Conservation (phyloP, 768 basidiomycete genomes). For the Leccinum truebloodii region DNA sequence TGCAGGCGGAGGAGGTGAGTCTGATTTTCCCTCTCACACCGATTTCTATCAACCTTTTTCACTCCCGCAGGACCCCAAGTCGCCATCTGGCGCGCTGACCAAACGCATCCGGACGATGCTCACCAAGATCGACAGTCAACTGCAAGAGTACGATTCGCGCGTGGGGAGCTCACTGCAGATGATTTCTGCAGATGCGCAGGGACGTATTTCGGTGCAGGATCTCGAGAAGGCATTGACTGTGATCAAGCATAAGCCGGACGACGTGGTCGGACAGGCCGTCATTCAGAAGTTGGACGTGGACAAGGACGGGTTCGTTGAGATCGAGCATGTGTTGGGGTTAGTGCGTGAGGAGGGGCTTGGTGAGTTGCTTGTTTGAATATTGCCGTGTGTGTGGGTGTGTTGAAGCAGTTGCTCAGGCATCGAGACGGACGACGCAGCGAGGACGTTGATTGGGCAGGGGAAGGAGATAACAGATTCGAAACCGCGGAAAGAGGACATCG, state of each 20-base stretch:
- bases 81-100: conserved; percentile 83
- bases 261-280: conserved; percentile 83
- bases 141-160: conserved; percentile 88
- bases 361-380: conserved; percentile 32
- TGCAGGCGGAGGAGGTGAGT: conserved; percentile 80
- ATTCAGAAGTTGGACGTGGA: conserved; percentile 95
- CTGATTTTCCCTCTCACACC: background rate
- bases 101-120: conserved; percentile 96
- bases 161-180: conserved; percentile 84
- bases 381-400: background rate
- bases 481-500: conserved; percentile 96
- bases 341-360: conserved; percentile 87
- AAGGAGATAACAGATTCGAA: conserved; percentile 74
- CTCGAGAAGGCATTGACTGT: conserved; percentile 88
- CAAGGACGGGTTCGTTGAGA: conserved; percentile 92
- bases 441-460: conserved; percentile 81
- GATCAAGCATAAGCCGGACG: conserved; percentile 91
- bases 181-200: conserved; percentile 83
- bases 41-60: background rate
- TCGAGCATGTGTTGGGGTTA: conserved; percentile 90
- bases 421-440: conserved; percentile 81
- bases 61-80: conserved; percentile 64
- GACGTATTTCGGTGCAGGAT: conserved; percentile 86
- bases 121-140: conserved; percentile 90
- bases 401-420: conserved; percentile 50